phyloP scores from a whole-genome alignment of 1,284 basidiomycete genomes.

The Microbotryum intermedium region DNA sequence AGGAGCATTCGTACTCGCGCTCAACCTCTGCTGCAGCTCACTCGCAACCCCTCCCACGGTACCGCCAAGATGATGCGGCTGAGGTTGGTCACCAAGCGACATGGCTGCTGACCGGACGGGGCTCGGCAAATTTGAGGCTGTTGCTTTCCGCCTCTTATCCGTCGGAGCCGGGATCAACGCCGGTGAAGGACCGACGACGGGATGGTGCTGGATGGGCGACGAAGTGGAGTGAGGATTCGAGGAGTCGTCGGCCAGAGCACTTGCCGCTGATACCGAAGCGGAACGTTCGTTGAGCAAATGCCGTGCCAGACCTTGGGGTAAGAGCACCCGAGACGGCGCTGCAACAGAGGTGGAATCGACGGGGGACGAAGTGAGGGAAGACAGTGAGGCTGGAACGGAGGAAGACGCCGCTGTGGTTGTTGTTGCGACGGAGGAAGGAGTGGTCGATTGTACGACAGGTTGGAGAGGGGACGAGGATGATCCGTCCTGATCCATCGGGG shows the following conservation, averaged over 20 bases:
- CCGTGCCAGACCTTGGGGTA: neutral
- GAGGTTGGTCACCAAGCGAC: too few relatives aligned
- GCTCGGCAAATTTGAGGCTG: neutral
- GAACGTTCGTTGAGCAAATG: neutral
- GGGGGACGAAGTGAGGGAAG: neutral
- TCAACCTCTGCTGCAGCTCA: too few relatives aligned
- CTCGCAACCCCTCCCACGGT: too few relatives aligned
- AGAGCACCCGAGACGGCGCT: neutral
- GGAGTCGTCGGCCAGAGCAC: neutral
- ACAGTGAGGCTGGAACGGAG: neutral
- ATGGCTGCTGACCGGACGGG: neutral
- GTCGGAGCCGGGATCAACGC: neutral
- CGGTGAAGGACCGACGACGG: neutral
- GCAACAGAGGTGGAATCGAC: neutral
- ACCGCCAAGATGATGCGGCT: too few relatives aligned
- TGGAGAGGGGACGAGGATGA: neutral
- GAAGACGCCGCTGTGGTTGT: neutral
- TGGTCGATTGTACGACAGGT: neutral
- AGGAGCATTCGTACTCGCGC: too few relatives aligned
- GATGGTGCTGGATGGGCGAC: neutral
- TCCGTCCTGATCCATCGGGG: neutral
- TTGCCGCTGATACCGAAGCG: neutral
- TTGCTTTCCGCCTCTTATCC: neutral
- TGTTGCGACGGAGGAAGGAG: neutral
- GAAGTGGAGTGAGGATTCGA: neutral